A percentile compares a stretch with the other conserved stretches of the same genome.
These are phyloP conservation scores for Thymus mandschuricus DNA, from an alignment of 257 asterid species.

Conservation along the genomic window DNA sequence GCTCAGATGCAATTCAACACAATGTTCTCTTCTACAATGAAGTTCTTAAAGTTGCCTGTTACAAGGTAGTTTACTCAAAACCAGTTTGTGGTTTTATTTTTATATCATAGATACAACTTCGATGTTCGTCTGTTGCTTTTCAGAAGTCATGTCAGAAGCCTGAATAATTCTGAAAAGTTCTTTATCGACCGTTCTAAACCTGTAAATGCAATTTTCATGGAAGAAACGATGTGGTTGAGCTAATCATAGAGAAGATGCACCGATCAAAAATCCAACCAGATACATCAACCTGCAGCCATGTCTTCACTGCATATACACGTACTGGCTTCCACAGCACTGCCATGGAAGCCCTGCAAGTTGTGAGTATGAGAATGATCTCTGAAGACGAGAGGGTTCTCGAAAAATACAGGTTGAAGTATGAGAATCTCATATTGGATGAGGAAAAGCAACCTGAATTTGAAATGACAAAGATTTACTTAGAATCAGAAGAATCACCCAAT, in stretches of 20 bases:
- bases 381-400: constrained; percentile 46
- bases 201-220: constrained; percentile 52
- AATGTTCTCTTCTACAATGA: constrained; percentile 67
- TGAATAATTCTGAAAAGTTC: constrained; percentile 2
- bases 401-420: constrained; percentile 52
- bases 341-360: constrained; percentile 85
- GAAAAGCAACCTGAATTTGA: constrained; percentile 48
- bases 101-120: not conserved
- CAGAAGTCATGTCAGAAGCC: not conserved
- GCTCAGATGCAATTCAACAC: constrained; percentile 59
- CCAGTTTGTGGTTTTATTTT: not conserved
- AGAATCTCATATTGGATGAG: constrained; percentile 57
- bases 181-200: constrained; percentile 18
- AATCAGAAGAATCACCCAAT: constrained; percentile 47
- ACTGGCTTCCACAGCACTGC: constrained; percentile 64
- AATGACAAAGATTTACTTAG: constrained; percentile 53
- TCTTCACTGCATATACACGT: constrained; percentile 64
- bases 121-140: not conserved
- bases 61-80: constrained; percentile 52
- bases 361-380: constrained; percentile 84
- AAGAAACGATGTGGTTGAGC: constrained; percentile 73
- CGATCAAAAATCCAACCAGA: constrained; percentile 75
- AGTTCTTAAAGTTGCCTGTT: constrained; percentile 63
- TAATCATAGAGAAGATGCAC: constrained; percentile 74
- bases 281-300: constrained; percentile 68